These are phyloP conservation scores for Moringa oleifera DNA, from an alignment of 345 rosid genomes.

Conservation along the genomic window DNA sequence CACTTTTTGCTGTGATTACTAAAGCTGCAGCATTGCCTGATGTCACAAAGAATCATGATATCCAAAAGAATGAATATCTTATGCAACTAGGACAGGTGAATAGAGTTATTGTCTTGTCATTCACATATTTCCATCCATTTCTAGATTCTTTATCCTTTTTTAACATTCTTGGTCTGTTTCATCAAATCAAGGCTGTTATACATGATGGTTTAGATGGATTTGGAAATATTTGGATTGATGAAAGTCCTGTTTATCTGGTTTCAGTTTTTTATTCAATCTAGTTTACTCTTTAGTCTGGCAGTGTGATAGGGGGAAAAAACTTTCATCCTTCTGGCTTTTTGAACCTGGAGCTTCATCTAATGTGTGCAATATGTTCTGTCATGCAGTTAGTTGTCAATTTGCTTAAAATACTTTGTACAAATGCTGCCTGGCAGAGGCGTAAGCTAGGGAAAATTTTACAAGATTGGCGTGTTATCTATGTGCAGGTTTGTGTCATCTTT, in stretches of 20 bases:
- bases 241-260: neutral
- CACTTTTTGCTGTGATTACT: constrained; percentile 57
- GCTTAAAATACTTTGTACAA: constrained; percentile 89
- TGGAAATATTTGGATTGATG: neutral
- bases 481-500: constrained; percentile 51
- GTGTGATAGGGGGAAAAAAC: constrained; percentile 1
- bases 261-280: neutral
- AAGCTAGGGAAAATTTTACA: constrained; percentile 94
- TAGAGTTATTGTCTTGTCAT: neutral
- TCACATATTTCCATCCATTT: too few species aligned
- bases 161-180: neutral
- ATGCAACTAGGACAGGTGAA: constrained; percentile 74
- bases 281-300: neutral
- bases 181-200: neutral
- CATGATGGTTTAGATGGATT: neutral
- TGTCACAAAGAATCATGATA: constrained; percentile 49
- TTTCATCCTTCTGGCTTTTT: constrained; percentile 12
- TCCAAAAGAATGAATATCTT: constrained; percentile 67
- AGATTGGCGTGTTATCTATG: constrained; percentile 83
- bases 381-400: constrained; percentile 88
- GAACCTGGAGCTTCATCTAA: constrained; percentile 20
- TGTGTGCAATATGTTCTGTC: constrained; percentile 17
- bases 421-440: constrained; percentile 99
- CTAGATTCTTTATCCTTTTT: neutral
- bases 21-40: constrained; percentile 77